These are phyloP conservation scores for Polytrichum commune DNA, from an alignment of 225 moss, liverwort and hornwort genomes.

Conservation along the genomic window DNA sequence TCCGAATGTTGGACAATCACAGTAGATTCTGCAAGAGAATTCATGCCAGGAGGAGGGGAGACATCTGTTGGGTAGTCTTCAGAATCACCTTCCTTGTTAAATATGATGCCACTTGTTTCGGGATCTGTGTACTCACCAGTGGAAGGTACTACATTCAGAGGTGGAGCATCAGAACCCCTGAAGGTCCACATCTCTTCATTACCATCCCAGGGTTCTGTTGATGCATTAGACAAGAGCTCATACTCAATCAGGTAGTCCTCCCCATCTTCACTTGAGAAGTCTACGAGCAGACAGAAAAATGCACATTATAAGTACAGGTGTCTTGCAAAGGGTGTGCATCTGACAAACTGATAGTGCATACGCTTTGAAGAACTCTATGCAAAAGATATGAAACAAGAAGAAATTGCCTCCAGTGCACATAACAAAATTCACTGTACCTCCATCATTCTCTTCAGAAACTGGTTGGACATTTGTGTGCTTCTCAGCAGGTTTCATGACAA, in stretches of 20 bases:
- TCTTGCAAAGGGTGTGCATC: too few relatives aligned
- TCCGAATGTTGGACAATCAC: constrained; percentile 40
- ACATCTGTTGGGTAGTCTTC: constrained; percentile 25
- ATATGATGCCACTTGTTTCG: constrained; percentile 11
- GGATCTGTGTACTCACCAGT: constrained; percentile 21
- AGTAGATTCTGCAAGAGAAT: constrained; percentile 16
- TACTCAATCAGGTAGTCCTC: constrained; percentile 89
- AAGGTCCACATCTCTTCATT: constrained; percentile 81
- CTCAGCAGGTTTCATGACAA: constrained; percentile 71
- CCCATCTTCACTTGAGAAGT: constrained; percentile 76
- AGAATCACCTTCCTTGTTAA: constrained; percentile 13
- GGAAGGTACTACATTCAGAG: constrained; percentile 37
- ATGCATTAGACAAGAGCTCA: constrained; percentile 90
- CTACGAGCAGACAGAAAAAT: constrained; percentile 18
- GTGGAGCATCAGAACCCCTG: constrained; percentile 39
- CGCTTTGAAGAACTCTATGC: too few relatives aligned
- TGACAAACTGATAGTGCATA: too few relatives aligned
- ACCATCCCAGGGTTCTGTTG: constrained; percentile 93
- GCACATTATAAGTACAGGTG: too few relatives aligned
- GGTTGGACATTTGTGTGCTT: constrained; percentile 35
- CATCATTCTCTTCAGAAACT: constrained; percentile 41
- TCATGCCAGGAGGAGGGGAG: constrained; percentile 27
- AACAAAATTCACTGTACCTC: constrained; percentile 27
- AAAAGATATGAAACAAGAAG: not conserved
- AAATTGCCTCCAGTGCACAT: not conserved